phyloP scores from a whole-genome alignment of 768 basidiomycete species.

The Xerocomellus amylosporus region DNA sequence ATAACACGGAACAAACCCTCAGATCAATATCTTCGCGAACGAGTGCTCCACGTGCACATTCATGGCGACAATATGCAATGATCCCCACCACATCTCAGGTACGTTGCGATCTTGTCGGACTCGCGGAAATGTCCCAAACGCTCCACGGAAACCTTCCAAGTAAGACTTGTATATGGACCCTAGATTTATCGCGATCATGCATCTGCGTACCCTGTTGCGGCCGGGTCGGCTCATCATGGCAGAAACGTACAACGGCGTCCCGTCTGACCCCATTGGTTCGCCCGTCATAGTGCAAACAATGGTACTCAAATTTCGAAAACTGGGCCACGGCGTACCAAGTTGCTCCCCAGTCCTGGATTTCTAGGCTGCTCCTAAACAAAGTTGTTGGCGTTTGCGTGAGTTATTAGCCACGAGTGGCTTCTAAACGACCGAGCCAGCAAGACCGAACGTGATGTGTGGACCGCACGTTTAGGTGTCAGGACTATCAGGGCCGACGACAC shows the following conservation, averaged over 20 bases:
- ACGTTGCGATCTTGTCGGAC: background rate
- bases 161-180: slow-evolving; percentile 1
- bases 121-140: background rate
- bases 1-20: background rate
- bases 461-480: background rate
- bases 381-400: background rate
- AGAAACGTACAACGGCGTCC: background rate
- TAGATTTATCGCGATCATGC: slow-evolving; percentile 4
- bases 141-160: background rate
- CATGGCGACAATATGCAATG: background rate
- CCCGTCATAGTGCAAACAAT: background rate
- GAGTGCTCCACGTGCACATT: background rate
- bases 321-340: background rate
- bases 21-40: background rate
- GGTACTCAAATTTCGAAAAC: background rate
- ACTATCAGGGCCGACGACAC: background rate
- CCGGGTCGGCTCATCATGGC: background rate
- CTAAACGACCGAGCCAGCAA: background rate
- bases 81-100: background rate
- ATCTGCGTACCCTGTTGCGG: background rate
- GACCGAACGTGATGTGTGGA: background rate
- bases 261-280: background rate
- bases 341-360: background rate
- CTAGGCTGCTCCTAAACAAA: background rate
- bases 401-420: background rate